Conservation (phyloP, 164 flowering plant genomes). For the Umbellularia californica region DNA sequence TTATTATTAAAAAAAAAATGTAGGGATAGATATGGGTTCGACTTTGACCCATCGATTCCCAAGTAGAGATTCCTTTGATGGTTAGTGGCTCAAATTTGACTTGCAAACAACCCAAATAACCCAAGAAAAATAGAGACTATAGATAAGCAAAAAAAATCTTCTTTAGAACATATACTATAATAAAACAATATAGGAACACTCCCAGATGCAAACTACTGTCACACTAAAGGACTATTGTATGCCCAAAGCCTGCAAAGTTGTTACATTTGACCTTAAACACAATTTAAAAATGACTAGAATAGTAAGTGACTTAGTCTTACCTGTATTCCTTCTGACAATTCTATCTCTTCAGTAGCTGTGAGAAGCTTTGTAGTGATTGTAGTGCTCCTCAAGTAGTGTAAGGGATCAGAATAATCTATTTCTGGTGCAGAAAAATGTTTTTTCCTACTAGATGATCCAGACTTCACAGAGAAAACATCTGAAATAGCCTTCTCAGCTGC, state of each 20-base stretch:
- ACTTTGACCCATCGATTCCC: too few relatives aligned
- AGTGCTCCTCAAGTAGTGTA: slow-evolving; percentile 65
- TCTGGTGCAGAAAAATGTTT: slow-evolving; percentile 56
- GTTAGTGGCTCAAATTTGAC: background rate
- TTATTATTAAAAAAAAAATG: too few relatives aligned
- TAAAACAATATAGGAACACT: background rate
- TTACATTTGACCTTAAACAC: background rate
- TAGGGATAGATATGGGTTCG: too few relatives aligned
- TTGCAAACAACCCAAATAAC: background rate
- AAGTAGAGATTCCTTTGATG: background rate
- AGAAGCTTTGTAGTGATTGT: slow-evolving; percentile 68
- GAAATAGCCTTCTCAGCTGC: slow-evolving; percentile 70
- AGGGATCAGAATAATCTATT: slow-evolving; percentile 66
- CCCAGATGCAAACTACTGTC: background rate
- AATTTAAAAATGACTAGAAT: background rate
- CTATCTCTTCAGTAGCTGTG: slow-evolving; percentile 63
- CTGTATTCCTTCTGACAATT: slow-evolving; percentile 86
- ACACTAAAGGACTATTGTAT: background rate
- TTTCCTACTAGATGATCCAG: slow-evolving; percentile 51
- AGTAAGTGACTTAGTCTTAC: slow-evolving; percentile 21
- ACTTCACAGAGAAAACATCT: slow-evolving; percentile 40
- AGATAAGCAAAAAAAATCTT: background rate
- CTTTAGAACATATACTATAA: background rate
- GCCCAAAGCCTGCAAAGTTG: background rate
- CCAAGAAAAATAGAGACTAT: background rate